Percentiles rank a stretch among this genome's conserved stretches.
These are phyloP conservation scores for Russula earlei DNA, from an alignment of 768 basidiomycete species.

Conservation along the genomic window DNA sequence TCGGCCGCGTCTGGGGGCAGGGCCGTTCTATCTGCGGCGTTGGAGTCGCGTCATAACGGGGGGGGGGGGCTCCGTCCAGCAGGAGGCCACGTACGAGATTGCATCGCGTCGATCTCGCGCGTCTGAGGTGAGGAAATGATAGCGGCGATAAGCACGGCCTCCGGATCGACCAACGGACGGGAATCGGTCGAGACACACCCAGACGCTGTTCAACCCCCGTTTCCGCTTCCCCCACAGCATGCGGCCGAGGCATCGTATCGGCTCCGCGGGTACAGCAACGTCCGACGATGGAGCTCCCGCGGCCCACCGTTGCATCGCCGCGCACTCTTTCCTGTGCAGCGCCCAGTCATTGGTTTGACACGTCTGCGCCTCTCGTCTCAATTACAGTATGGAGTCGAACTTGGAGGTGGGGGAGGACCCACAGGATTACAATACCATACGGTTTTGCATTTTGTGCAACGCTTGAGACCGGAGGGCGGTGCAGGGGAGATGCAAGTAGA, in stretches of 20 bases:
- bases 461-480: slow-evolving; percentile 36
- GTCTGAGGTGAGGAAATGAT: slow-evolving; percentile 31
- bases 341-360: slow-evolving; percentile 73
- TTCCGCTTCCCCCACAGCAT: slow-evolving; percentile 59
- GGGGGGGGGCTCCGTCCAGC: background rate
- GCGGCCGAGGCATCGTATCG: slow-evolving; percentile 68
- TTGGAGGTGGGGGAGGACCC: slow-evolving; percentile 23
- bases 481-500: slow-evolving; percentile 51
- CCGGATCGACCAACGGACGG: background rate
- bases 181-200: slow-evolving; percentile 37
- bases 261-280: slow-evolving; percentile 57
- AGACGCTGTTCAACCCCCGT: slow-evolving; percentile 41
- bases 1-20: slow-evolving; percentile 41
- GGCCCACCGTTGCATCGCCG: slow-evolving; percentile 51
- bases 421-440: slow-evolving; percentile 73
- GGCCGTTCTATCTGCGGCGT: slow-evolving; percentile 44
- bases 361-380: slow-evolving; percentile 29
- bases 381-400: background rate
- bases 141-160: background rate
- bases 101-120: slow-evolving; percentile 55
- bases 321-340: slow-evolving; percentile 72
- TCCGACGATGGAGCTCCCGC: slow-evolving; percentile 39
- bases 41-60: background rate
- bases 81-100: slow-evolving; percentile 55
- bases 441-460: slow-evolving; percentile 65